These are phyloP conservation scores for Scedosporium apiospermum DNA, from an alignment of 2,329 filamentous ascomycete species.

Conservation along the genomic window DNA sequence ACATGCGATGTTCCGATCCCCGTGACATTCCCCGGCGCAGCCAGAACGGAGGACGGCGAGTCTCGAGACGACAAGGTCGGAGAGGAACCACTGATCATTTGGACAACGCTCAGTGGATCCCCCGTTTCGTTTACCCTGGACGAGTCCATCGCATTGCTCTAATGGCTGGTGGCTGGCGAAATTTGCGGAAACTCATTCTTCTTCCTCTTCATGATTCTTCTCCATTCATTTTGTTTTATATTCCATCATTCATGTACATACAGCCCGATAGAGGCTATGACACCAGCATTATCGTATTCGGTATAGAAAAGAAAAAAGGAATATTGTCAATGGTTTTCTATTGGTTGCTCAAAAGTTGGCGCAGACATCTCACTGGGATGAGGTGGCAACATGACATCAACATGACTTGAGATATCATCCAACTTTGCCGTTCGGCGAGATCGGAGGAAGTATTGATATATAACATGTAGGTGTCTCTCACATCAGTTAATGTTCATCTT, in stretches of 20 bases:
- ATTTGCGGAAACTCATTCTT: neutral
- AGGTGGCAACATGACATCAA: neutral
- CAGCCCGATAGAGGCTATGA: neutral
- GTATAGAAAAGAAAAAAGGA: neutral
- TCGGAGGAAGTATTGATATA: neutral
- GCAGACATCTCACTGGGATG: neutral
- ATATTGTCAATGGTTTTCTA: neutral
- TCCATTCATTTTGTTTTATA: neutral
- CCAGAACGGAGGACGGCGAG: conserved; percentile 30
- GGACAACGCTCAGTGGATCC: conserved; percentile 33
- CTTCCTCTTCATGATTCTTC: neutral
- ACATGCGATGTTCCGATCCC: conserved; percentile 41
- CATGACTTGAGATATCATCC: neutral
- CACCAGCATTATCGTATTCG: neutral
- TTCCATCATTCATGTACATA: too few species aligned
- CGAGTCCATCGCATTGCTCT: neutral
- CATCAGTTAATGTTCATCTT: too few species aligned
- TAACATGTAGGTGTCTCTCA: too few species aligned
- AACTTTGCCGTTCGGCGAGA: neutral
- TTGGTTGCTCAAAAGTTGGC: too few species aligned
- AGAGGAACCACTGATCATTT: conserved; percentile 41
- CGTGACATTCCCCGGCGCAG: conserved; percentile 39
- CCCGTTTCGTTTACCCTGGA: conserved; percentile 29
- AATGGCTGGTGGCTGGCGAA: neutral
- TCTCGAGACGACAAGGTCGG: conserved; percentile 40